Evolutionary conservation across 345 rosid species (phyloP).

Genomic region (Cardamine chenopodiifolia): DNA sequence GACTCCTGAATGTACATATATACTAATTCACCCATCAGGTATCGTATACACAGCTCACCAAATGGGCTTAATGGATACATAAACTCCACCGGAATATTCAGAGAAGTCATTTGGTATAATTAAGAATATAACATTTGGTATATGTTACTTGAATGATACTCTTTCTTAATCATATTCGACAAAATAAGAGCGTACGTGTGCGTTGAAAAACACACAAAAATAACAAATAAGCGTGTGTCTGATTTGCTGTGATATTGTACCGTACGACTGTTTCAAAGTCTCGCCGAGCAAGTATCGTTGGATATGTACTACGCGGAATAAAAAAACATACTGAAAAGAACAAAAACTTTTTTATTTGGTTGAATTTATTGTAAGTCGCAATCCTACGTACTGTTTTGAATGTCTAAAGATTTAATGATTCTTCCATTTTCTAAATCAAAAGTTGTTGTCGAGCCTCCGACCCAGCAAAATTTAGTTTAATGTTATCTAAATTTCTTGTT

Average conservation of each 20-base stretch:
- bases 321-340: background rate
- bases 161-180: background rate
- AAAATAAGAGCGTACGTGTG: background rate
- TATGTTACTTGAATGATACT: conserved; percentile 17
- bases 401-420: background rate
- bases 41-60: background rate
- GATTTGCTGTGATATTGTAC: conserved; percentile 5
- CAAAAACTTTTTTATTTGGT: background rate
- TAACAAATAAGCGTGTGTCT: conserved; percentile 2
- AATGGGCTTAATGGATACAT: conserved; percentile 21
- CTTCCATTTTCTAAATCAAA: background rate
- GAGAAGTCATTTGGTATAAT: conserved; percentile 1
- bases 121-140: conserved; percentile 3
- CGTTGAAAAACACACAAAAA: conserved; percentile 10
- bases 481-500: background rate
- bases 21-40: background rate
- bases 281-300: background rate
- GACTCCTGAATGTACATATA: background rate
- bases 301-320: background rate
- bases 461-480: background rate
- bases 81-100: background rate
- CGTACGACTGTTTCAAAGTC: conserved; percentile 27
- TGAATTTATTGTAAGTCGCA: background rate
- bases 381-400: background rate
- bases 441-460: background rate